Evolutionary conservation across 2,329 filamentous ascomycete species (phyloP), one percentile per base, ranked within the genome.

Genomic region (Fusarium sp.): DNA sequence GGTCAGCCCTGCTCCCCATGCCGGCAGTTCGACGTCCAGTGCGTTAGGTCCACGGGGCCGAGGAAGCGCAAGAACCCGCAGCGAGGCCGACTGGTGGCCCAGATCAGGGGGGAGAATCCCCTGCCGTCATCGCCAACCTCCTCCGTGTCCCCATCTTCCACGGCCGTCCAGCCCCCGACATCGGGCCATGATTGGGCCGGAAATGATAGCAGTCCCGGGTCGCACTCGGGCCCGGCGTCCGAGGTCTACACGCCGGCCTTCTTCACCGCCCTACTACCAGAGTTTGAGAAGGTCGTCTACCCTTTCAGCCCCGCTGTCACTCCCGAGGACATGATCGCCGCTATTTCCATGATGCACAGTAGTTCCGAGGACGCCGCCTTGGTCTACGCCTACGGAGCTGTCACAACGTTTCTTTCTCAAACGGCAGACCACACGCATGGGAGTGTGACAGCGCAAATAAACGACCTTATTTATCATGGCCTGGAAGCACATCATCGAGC

Each of bases 401-500:
- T 76, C 15, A 75, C 73, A 17, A 75, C 70, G 7, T 75, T 76
- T 65, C 50, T 75, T 11, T 73, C 73, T 27, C 73, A 75, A 33
- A 76, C 67, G 8, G 62, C 73, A 9, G 73, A 71, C 50, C 75
- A 75, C 66, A 57, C 72, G 40, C 72, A 74, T 20, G 66, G 72
- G 30, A 75, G 69, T 32, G 72, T 74, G 54, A 63, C 72, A 4
- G 72, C 66, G n/a, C 72, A 74, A 52, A 74, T 74, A 65, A 73
- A 72, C 71, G 74, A 72, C 40, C 58, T 78, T 14, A 74, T 78
- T 37, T 72, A 76, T 33, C 76, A 72, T 37, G 75, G 76, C 64
- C 82, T 80, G 27, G 72, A 74, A 11, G 77, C 79, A 3, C 79
- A 82, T 56, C 75, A 76, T 8, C 73, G 76, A 33, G 75, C 58